Conservation (phyloP, 2,329 filamentous ascomycete genomes). For the Aureobasidium melanogenum region DNA sequence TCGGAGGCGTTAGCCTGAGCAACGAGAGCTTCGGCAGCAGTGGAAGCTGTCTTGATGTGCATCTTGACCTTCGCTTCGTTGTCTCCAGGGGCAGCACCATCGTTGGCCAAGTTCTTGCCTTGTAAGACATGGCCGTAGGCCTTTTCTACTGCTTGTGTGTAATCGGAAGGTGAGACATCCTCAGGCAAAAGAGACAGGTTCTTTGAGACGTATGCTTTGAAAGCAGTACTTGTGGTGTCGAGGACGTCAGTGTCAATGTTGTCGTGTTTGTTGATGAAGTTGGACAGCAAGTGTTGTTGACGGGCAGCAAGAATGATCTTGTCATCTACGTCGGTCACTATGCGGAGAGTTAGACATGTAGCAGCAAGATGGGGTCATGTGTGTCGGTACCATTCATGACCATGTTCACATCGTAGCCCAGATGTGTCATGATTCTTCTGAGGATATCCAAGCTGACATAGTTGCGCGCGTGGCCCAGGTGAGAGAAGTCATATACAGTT, state of each 20-base stretch:
- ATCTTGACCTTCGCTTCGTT: conserved; percentile 83
- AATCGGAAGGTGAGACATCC: conserved; percentile 32
- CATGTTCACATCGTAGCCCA: conserved; percentile 72
- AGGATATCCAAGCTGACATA: conserved; percentile 89
- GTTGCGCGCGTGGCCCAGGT: conserved; percentile 45
- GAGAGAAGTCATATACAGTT: not conserved
- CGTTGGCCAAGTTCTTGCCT: conserved; percentile 46
- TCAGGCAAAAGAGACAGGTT: conserved; percentile 50
- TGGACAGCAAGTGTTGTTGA: conserved; percentile 66
- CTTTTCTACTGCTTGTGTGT: conserved; percentile 39
- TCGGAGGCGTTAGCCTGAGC: conserved; percentile 22
- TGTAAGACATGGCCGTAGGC: conserved; percentile 46
- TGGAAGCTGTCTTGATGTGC: conserved; percentile 60
- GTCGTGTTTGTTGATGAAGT: conserved; percentile 51
- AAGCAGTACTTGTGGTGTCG: conserved; percentile 43
- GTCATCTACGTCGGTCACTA: conserved; percentile 35
- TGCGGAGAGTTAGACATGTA: not conserved
- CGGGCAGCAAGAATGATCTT: conserved; percentile 58
- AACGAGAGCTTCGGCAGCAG: conserved; percentile 44
- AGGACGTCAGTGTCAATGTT: conserved; percentile 38
- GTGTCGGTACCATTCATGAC: conserved; percentile 47
- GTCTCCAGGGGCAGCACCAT: conserved; percentile 52
- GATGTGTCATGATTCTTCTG: conserved; percentile 72
- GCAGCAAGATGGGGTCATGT: not conserved
- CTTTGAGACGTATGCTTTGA: conserved; percentile 53